These are phyloP conservation scores for Carallia brachiata DNA, from an alignment of 345 rosid genomes.

Conservation along the genomic window DNA sequence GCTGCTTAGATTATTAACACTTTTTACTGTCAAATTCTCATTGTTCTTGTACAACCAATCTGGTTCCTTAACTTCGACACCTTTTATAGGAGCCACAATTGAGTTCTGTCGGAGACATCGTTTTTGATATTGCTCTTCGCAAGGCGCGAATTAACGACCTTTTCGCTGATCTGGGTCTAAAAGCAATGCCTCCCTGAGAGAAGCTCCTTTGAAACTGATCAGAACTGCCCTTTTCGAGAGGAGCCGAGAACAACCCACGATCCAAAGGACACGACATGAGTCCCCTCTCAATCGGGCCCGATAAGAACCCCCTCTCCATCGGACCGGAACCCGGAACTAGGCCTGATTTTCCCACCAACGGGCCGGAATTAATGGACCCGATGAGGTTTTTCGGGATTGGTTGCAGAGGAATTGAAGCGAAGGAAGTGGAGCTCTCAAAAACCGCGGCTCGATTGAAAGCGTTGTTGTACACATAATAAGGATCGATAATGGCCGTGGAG, in stretches of 20 bases:
- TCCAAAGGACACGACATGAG: conserved; percentile 92
- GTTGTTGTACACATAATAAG: conserved; percentile 42
- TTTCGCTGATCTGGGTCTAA: conserved; percentile 50
- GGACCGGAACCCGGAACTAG: conserved; percentile 59
- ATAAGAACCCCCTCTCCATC: conserved; percentile 67
- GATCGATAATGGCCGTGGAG: conserved; percentile 73
- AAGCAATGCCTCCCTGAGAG: conserved; percentile 67
- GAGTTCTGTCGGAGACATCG: conserved; percentile 64
- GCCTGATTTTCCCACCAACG: conserved; percentile 29
- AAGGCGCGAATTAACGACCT: conserved; percentile 63
- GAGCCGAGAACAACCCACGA: conserved; percentile 52
- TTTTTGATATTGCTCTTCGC: conserved; percentile 70
- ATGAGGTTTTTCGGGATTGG: conserved; percentile 65
- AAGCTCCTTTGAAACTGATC: conserved; percentile 76
- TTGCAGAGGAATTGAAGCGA: conserved; percentile 80
- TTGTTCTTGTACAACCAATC: conserved; percentile 63
- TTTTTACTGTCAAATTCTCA: conserved; percentile 63
- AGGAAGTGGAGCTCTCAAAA: conserved; percentile 86
- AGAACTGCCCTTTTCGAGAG: conserved; percentile 42
- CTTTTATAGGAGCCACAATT: conserved; percentile 73
- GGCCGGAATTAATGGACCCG: conserved; percentile 47
- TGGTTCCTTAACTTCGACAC: conserved; percentile 50
- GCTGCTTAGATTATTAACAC: conserved; percentile 51
- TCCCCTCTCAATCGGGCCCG: conserved; percentile 88
- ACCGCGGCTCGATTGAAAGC: conserved; percentile 73